Percentiles rank a stretch among this genome's conserved stretches.
Conservation (phyloP, 1,139 yeast genomes). For the Sugiyamaella grinbergsii region DNA sequence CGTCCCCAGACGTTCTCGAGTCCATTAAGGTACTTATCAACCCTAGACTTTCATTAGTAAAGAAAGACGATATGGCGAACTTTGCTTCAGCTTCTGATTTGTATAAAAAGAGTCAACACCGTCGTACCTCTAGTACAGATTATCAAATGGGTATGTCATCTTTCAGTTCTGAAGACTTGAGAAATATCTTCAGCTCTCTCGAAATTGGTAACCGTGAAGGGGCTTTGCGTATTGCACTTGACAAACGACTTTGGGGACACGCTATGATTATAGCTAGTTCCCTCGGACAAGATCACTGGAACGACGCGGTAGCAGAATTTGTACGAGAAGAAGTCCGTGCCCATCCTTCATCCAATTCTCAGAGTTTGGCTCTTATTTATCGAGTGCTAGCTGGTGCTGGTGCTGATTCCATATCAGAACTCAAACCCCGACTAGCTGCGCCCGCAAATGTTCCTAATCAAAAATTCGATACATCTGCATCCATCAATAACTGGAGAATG, state of each 20-base stretch:
- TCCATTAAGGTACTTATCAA: constrained; percentile 31
- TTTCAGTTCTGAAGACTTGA: constrained; percentile 40
- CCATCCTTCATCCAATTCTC: constrained; percentile 44
- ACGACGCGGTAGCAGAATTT: constrained; percentile 57
- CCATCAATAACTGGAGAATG: constrained; percentile 41
- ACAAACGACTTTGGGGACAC: constrained; percentile 73
- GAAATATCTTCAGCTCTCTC: constrained; percentile 43
- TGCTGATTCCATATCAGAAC: constrained; percentile 54
- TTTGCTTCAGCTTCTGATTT: constrained; percentile 36
- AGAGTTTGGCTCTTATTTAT: constrained; percentile 62
- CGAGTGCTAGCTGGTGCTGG: constrained; percentile 68
- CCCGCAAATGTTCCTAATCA: constrained; percentile 30
- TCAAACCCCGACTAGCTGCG: constrained; percentile 37
- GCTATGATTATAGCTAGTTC: constrained; percentile 72
- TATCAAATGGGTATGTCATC: constrained; percentile 37
- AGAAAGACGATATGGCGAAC: constrained; percentile 25
- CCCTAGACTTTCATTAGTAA: constrained; percentile 30
- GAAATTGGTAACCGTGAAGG: constrained; percentile 66
- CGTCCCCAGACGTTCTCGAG: constrained; percentile 27
- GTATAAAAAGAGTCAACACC: constrained; percentile 25
- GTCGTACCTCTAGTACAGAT: constrained; percentile 24
- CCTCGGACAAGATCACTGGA: constrained; percentile 63
- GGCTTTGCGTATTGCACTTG: constrained; percentile 66
- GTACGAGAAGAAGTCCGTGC: constrained; percentile 48
- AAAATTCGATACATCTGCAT: constrained; percentile 12